phyloP scores from a whole-genome alignment of 345 rosid species.

The Ceriops decandra region DNA sequence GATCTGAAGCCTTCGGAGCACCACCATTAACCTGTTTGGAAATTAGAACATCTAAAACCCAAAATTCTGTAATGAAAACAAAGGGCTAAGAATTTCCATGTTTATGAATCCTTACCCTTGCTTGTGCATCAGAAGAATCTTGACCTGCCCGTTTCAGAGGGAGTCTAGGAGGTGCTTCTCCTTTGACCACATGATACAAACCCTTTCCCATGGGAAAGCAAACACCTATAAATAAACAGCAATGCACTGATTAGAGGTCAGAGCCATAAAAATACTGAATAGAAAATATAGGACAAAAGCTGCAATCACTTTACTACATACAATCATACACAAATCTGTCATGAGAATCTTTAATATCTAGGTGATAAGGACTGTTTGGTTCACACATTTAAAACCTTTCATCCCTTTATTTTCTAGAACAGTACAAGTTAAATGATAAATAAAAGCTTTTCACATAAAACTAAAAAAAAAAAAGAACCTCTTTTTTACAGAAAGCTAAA shows the following conservation, averaged over 20 bases:
- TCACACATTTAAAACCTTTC: too few relatives aligned
- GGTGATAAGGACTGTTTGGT: too few relatives aligned
- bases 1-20: conserved; percentile 76
- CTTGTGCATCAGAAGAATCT: conserved; percentile 87
- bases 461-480: too few relatives aligned
- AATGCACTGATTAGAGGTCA: conserved; percentile 9
- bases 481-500: too few relatives aligned
- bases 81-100: conserved; percentile 4
- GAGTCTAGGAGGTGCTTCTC: conserved; percentile 99
- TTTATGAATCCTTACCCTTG: conserved; percentile 49
- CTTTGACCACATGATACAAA: conserved; percentile 88
- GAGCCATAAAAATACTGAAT: not conserved
- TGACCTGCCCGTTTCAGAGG: conserved; percentile 97
- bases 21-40: conserved; percentile 70
- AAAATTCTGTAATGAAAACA: conserved; percentile 16
- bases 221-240: conserved; percentile 51
- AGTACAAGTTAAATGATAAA: too few relatives aligned
- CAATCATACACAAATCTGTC: not conserved
- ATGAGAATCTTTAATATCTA: too few relatives aligned
- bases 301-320: not conserved
- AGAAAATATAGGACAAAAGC: not conserved
- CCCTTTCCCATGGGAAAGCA: conserved; percentile 99
- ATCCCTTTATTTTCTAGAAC: too few relatives aligned
- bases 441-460: too few relatives aligned
- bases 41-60: conserved; percentile 5